These are phyloP conservation scores for Niebla homalea DNA, from an alignment of 495 filamentous ascomycete genomes.

Conservation along the genomic window DNA sequence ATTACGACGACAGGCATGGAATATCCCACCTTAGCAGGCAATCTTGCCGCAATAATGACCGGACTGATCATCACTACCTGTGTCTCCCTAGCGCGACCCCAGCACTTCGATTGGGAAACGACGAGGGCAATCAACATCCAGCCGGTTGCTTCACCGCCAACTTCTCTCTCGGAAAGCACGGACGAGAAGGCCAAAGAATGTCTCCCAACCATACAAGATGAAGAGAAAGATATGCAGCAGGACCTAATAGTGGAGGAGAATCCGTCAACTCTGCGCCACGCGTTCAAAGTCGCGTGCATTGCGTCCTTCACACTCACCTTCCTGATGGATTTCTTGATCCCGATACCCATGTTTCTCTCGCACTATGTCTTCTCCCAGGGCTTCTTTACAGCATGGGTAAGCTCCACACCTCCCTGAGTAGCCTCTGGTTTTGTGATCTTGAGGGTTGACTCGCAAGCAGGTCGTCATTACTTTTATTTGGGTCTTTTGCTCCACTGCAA, in stretches of 20 bases:
- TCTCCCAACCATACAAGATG: constrained; percentile 7
- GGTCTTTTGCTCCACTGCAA: constrained; percentile 44
- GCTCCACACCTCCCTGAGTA: too few relatives aligned
- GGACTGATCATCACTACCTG: constrained; percentile 19
- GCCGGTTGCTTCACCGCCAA: not conserved
- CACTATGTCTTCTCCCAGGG: constrained; percentile 58
- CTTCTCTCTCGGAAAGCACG: constrained; percentile 1
- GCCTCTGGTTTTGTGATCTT: too few relatives aligned
- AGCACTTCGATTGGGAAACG: constrained; percentile 22
- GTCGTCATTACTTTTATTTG: constrained; percentile 55
- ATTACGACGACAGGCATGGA: constrained; percentile 30
- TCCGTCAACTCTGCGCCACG: constrained; percentile 41
- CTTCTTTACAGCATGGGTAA: constrained; percentile 57
- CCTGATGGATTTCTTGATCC: constrained; percentile 55
- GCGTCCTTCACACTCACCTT: constrained; percentile 52
- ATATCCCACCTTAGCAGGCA: constrained; percentile 24
- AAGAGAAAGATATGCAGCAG: constrained; percentile 14
- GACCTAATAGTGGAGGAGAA: constrained; percentile 33
- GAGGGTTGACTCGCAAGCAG: too few relatives aligned
- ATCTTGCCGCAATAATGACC: constrained; percentile 20
- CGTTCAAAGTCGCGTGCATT: constrained; percentile 50
- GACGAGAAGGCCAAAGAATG: constrained; percentile 3
- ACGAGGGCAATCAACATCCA: constrained; percentile 20
- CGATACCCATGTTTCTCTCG: constrained; percentile 61
- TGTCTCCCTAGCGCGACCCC: constrained; percentile 19